Evolutionary conservation across 2,329 filamentous ascomycete species (phyloP).

Genomic region (Canariomyces notabilis): DNA sequence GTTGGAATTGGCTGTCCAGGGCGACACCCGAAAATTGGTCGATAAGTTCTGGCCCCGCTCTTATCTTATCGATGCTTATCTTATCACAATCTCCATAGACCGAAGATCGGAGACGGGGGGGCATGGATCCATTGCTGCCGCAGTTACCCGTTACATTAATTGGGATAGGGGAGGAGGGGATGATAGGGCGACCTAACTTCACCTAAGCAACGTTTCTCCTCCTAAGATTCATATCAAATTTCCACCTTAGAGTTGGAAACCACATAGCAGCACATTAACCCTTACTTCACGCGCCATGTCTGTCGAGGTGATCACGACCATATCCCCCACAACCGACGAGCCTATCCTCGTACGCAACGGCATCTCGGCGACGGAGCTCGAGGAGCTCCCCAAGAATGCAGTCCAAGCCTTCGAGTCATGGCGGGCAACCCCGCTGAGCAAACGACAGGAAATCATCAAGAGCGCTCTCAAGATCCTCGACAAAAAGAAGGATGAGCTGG

Average conservation of each 20-base stretch:
- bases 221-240: too few species aligned
- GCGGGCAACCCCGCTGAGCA: conserved; percentile 66
- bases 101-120: conserved; percentile 7
- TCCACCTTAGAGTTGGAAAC: too few species aligned
- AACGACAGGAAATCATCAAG: conserved; percentile 75
- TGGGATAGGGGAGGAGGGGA: too few species aligned
- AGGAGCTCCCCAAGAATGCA: conserved; percentile 65
- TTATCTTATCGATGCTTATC: conserved; percentile 15
- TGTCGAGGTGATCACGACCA: conserved; percentile 64
- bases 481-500: conserved; percentile 72
- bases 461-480: conserved; percentile 69
- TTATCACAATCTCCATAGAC: neutral
- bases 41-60: neutral
- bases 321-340: conserved; percentile 86
- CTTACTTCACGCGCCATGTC: conserved; percentile 60
- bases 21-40: neutral
- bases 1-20: neutral
- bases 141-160: too few species aligned
- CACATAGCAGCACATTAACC: too few species aligned
- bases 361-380: conserved; percentile 63
- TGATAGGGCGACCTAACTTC: too few species aligned
- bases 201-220: too few species aligned
- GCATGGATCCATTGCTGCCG: too few species aligned
- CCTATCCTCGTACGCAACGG: conserved; percentile 75
- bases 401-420: conserved; percentile 72